Base-by-base conservation (phyloP, 2,329 filamentous ascomycete genomes). In the Alternaria gansuensis region DNA sequence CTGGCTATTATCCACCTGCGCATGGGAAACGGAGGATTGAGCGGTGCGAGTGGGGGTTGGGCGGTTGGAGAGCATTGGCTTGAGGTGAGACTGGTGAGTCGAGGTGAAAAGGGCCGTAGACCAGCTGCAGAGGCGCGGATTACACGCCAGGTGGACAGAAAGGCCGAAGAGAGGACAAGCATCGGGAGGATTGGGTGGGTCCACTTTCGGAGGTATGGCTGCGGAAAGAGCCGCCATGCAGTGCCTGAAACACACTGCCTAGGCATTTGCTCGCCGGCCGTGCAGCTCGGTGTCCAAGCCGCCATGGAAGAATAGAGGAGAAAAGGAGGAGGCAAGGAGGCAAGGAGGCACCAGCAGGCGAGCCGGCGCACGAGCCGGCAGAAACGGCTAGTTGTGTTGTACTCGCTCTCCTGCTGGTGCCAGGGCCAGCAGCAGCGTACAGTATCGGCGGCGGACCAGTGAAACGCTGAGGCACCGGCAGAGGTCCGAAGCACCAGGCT, bases 141-240 rank as follows among this genome's bases (percentile, higher is more conserved):
- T 29, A 46, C 44, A 48, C 13, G 13, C 21, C 14, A 34, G 44
- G 39, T 46, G 54, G 23, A 31, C 10, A 50, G 29, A 52, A 45
- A 44, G 31, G 24, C 40, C 24, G 43, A 36, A 34, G 23, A 10
- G 41, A 41, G 41, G 41, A 21, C 41, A 46, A 57, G 55, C 50
- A 54, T 54, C 31, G 33, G 55, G 29, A 11, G 51, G 24, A 37
- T 33, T 34, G 51, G 26, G 51, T 51, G 60, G 57, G 44, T 33
- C 57, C 43, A 60, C 43, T 56, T 51, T 54, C 51, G 57, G 52
- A 56, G 60, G 46, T 54, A 59, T 56, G 60, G 51, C 36, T 52
- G 57, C 57, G 59, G 59, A 59, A 59, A 62, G 59, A 52, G 59
- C 59, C 59, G 59, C 45, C 46, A 36, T 44, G 21, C 8, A 29